Conservation (phyloP, 495 filamentous ascomycete genomes). For the Cryomyces minteri region DNA sequence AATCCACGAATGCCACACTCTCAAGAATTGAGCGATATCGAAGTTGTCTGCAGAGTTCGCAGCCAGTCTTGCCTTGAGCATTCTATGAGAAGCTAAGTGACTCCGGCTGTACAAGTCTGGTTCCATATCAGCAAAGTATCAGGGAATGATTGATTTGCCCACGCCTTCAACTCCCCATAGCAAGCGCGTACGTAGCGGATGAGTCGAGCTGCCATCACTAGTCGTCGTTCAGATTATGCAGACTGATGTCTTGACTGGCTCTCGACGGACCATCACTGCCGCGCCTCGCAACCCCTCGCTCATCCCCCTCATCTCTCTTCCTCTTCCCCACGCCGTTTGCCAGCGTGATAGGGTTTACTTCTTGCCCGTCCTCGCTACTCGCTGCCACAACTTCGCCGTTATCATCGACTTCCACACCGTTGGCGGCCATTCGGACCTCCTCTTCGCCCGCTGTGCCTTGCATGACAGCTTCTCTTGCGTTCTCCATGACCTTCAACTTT, state of each 20-base stretch:
- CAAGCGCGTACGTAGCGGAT: too few relatives aligned
- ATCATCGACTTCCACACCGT: constrained; percentile 38
- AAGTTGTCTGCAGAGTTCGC: too few relatives aligned
- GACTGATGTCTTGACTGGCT: constrained; percentile 17
- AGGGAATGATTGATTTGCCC: too few relatives aligned
- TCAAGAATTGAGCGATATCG: too few relatives aligned
- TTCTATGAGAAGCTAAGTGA: too few relatives aligned
- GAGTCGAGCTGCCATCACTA: too few relatives aligned
- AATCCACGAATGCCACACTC: too few relatives aligned
- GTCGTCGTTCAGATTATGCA: constrained; percentile 22
- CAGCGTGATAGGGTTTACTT: background rate
- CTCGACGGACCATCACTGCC: background rate
- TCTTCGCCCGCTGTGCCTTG: constrained; percentile 42
- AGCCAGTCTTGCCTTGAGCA: too few relatives aligned
- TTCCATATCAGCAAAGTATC: too few relatives aligned
- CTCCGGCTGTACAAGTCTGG: too few relatives aligned
- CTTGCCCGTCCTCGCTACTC: constrained; percentile 1
- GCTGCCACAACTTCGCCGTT: constrained; percentile 36
- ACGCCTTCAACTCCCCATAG: too few relatives aligned
- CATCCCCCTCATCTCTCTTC: background rate
- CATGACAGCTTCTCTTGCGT: constrained; percentile 47
- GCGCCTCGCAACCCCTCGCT: background rate
- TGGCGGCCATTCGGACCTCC: constrained; percentile 42
- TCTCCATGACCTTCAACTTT: constrained; percentile 52
- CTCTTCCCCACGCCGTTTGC: background rate